Base-by-base conservation (phyloP, 2,329 filamentous ascomycete genomes). In the Neonectria neomacrospora region DNA sequence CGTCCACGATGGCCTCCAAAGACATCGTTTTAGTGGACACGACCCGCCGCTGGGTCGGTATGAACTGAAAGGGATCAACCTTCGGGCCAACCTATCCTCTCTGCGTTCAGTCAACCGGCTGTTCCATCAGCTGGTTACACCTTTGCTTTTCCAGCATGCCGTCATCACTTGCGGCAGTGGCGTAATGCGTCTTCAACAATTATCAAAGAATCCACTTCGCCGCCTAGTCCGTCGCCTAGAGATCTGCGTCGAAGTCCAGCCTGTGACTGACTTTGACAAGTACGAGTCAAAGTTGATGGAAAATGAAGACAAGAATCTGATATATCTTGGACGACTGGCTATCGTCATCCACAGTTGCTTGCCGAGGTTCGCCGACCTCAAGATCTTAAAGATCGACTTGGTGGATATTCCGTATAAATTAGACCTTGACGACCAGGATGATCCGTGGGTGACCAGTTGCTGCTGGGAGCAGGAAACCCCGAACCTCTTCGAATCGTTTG, bases 141-240 rank as follows among this genome's bases (percentile, higher is more conserved):
- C 52, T 22, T 42, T 61, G 8, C 26, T 61, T 11, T 61, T 61
- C 5, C 52, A 61, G 52, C 58, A 55, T 44, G 52, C 34, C 26
- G 34, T 56, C 8, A 61, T 61, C 44, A 51, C 23, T 12, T 6
- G 9, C 42, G 4, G 26, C n/a, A 45, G 34, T 26, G 58, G 58
- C 14, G 28, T 20, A n/a, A 12, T 10, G 44, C 44, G 58, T 6
- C 44, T 61, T 34, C 51, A 56, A 14, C 52, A 51, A 45, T 37
- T 56, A 26, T 61, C 58, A 50, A 55, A 30, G 23, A 37, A 8
- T 30, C 16, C 34, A 51, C 58, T 61, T 3, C 52, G 58, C 12
- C 58, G 32, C 20, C 58, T 61, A 28, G 58, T 61, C 44, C 58
- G 45, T 34, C 58, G 58, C 26, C 44, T 61, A 1, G 58, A 61